Evolutionary conservation across 345 rosid genomes (phyloP).

Genomic region (Triadica sebifera): DNA sequence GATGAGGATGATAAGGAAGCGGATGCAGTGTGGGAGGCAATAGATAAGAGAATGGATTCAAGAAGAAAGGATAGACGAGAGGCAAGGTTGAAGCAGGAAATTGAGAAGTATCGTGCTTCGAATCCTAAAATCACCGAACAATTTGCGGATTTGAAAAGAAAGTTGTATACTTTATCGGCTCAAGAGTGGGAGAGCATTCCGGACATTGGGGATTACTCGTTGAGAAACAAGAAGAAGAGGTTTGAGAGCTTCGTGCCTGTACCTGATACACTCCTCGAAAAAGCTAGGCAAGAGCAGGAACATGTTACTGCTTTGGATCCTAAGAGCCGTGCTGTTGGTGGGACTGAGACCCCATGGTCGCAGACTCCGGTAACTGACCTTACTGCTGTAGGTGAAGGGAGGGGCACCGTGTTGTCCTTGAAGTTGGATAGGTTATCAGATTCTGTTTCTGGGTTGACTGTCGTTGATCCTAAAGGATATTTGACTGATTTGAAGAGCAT

Average conservation of each 20-base stretch:
- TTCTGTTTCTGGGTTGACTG: constrained; percentile 82
- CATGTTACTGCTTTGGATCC: constrained; percentile 96
- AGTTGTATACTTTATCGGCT: constrained; percentile 60
- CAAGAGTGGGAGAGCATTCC: constrained; percentile 90
- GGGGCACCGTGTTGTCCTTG: constrained; percentile 87
- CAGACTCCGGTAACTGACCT: constrained; percentile 88
- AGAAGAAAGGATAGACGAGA: constrained; percentile 85
- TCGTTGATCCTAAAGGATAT: constrained; percentile 91
- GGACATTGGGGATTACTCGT: constrained; percentile 83
- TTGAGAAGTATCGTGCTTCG: constrained; percentile 83
- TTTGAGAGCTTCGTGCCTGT: constrained; percentile 93
- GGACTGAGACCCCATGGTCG: constrained; percentile 82
- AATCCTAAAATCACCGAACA: constrained; percentile 94
- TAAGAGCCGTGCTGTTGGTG: constrained; percentile 72
- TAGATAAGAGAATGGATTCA: constrained; percentile 86
- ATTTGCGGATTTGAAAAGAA: constrained; percentile 91
- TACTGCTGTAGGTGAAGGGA: constrained; percentile 94
- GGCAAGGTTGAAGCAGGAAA: constrained; percentile 79
- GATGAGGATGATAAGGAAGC: constrained; percentile 97
- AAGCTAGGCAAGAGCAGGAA: constrained; percentile 91
- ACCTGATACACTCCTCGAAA: constrained; percentile 86
- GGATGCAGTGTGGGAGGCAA: constrained; percentile 90
- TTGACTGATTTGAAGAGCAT: constrained; percentile 89
- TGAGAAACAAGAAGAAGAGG: constrained; percentile 80
- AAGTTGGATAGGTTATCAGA: constrained; percentile 87